These are phyloP conservation scores for Zoysia japonica DNA, from an alignment of 176 grass and related monocot genomes.

Conservation along the genomic window DNA sequence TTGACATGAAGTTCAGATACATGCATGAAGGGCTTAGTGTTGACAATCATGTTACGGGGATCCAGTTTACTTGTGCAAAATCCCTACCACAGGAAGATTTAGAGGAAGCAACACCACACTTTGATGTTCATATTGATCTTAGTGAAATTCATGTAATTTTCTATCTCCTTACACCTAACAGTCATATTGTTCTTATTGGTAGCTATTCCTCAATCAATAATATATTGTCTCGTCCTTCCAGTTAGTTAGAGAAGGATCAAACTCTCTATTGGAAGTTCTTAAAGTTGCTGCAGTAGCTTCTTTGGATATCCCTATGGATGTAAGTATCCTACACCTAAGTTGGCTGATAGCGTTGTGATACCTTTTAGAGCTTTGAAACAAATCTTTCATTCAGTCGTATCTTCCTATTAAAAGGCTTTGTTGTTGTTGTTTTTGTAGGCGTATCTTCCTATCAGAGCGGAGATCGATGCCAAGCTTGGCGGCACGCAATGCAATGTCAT, in stretches of 20 bases:
- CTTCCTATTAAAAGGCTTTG: constrained; percentile 64
- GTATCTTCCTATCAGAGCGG: constrained; percentile 86
- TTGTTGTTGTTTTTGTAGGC: constrained; percentile 28
- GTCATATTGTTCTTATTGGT: constrained; percentile 26
- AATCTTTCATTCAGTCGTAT: constrained; percentile 62
- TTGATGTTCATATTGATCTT: constrained; percentile 95
- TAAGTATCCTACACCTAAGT: constrained; percentile 55
- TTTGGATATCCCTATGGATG: constrained; percentile 84
- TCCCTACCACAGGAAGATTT: constrained; percentile 66
- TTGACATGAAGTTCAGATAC: constrained; percentile 94
- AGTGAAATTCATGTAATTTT: constrained; percentile 91
- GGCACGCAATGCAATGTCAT: constrained; percentile 92
- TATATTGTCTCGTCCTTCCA: constrained; percentile 55
- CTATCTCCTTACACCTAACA: constrained; percentile 23
- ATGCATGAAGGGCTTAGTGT: constrained; percentile 73
- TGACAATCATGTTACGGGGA: constrained; percentile 87
- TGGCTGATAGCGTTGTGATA: constrained; percentile 11
- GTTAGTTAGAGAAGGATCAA: constrained; percentile 77
- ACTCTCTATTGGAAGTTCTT: constrained; percentile 90
- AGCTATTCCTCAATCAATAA: constrained; percentile 28
- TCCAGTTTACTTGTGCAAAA: constrained; percentile 76
- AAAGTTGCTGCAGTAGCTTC: constrained; percentile 77
- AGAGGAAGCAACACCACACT: constrained; percentile 74
- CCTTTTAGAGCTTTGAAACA: constrained; percentile 36
- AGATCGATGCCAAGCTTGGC: constrained; percentile 93